Evolutionary conservation across 2,329 filamentous ascomycete genomes (phyloP).

Genomic region (Ploettnerulaceae sp.): DNA sequence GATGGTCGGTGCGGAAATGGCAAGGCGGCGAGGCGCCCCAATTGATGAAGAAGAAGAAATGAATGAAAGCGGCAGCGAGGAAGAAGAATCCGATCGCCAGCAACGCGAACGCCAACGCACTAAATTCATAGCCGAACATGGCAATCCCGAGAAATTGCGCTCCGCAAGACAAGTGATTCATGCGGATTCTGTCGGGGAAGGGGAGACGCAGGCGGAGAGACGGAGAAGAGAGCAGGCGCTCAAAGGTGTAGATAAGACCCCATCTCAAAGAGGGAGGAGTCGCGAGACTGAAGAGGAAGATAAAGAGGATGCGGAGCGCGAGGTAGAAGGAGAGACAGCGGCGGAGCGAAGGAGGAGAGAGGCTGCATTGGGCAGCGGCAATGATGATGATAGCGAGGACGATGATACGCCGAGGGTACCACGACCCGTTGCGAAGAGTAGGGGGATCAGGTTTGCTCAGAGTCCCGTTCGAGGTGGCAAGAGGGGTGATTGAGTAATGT

Average conservation of each 20-base stretch:
- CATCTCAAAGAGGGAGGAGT: conserved; percentile 12
- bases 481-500: not conserved
- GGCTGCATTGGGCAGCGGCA: conserved; percentile 58
- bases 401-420: conserved; percentile 32
- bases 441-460: conserved; percentile 34
- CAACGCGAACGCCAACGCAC: not conserved
- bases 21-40: conserved; percentile 14
- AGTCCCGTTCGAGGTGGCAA: conserved; percentile 30
- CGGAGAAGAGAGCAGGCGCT: conserved; percentile 56
- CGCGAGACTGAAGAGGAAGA: conserved; percentile 13
- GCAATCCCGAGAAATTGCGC: not conserved
- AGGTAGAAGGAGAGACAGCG: conserved; percentile 52
- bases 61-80: conserved; percentile 2
- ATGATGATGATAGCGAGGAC: conserved; percentile 28
- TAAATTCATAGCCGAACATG: not conserved
- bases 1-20: conserved; percentile 21
- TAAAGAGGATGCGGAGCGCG: conserved; percentile 29
- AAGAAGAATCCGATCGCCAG: conserved; percentile 27
- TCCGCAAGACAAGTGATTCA: not conserved
- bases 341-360: conserved; percentile 70
- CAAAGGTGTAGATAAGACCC: conserved; percentile 39
- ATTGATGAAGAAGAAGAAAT: conserved; percentile 11
- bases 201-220: conserved; percentile 67
- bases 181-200: conserved; percentile 25
- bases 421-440: conserved; percentile 24